A percentile compares a stretch with the other conserved stretches of the same genome.
Conservation (phyloP, 768 basidiomycete species). For the Phylloporus rhodoxanthus region DNA sequence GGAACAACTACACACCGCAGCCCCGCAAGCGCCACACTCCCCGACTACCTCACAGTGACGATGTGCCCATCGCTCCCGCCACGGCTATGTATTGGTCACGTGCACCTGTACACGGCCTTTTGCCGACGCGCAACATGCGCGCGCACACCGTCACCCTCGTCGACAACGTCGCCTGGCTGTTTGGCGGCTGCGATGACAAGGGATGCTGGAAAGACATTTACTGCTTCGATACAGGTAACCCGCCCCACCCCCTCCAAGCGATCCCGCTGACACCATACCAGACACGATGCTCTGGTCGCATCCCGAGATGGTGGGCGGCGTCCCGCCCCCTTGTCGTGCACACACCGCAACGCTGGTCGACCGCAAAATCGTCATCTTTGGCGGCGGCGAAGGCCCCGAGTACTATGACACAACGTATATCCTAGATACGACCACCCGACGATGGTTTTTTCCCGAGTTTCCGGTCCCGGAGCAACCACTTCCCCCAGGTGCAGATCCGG, state of each 20-base stretch:
- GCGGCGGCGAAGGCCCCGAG: constrained; percentile 75
- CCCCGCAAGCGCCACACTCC: constrained; percentile 45
- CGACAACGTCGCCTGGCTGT: constrained; percentile 78
- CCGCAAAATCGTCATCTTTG: constrained; percentile 74
- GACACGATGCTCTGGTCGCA: constrained; percentile 89
- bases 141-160: constrained; percentile 83
- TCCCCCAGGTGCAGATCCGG: constrained; percentile 9
- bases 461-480: constrained; percentile 10
- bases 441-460: constrained; percentile 52
- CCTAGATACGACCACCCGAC: constrained; percentile 69
- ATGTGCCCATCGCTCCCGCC: constrained; percentile 56
- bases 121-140: constrained; percentile 66
- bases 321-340: constrained; percentile 78
- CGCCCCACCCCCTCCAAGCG: neutral
- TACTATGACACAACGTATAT: constrained; percentile 84
- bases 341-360: constrained; percentile 85
- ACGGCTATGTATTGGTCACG: constrained; percentile 83
- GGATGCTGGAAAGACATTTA: constrained; percentile 71
- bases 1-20: constrained; percentile 14
- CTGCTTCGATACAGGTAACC: constrained; percentile 76
- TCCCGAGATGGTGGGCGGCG: constrained; percentile 69
- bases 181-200: constrained; percentile 84
- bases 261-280: constrained; percentile 23
- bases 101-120: constrained; percentile 68
- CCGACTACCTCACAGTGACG: constrained; percentile 54